Base-by-base conservation (phyloP, 371 early-diverging fungal species). In the Mucor racemosus region DNA sequence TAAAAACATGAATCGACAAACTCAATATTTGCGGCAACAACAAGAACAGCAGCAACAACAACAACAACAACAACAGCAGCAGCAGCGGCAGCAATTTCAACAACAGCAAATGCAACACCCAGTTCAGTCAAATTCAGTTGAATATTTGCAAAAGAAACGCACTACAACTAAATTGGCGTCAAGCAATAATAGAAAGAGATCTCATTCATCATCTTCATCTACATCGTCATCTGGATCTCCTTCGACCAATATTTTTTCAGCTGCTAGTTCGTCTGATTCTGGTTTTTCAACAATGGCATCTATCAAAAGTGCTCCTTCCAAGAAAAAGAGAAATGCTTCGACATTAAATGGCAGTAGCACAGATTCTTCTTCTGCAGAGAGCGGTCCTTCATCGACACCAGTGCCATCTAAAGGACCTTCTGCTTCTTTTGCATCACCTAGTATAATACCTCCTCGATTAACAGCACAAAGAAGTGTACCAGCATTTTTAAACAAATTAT, bases 401-500 rank as follows among this genome's bases (percentile, higher is more conserved):
- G 34, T 40, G 8, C 44, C 48, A 35, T 55, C 65, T n/a, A 48
- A 48, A 9, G 7, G 34, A 21, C 33, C 67, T n/a, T 46, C 61
- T 41, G 67, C 31, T 68, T 71, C 10, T 58, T 75, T 17, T 71
- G 70, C 54, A 55, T 26, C 65, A 31, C 35, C 65, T 66, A 50
- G 66, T 65, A 35, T 14, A 4, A 46, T 60, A 10, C 63, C 71
- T 42, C 65, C 59, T 36, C 53, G 62, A 26, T 34, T 75, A 3
- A 64, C 67, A 39, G 70, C 69, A 10, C 80, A 80, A 64, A 66
- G 86, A 58, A 91, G 81, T 39, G 92, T 95, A 7, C 92, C 95
- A 1, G 94, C 93, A 8, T 96, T 96, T 69, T 76, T 95, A 36
- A 93, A 93, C 75, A 95, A 95, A 76, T 85, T 95, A 13, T 94